phyloP scores from a whole-genome alignment of 805 yeast genomes.

The Starmerella bombicola region DNA sequence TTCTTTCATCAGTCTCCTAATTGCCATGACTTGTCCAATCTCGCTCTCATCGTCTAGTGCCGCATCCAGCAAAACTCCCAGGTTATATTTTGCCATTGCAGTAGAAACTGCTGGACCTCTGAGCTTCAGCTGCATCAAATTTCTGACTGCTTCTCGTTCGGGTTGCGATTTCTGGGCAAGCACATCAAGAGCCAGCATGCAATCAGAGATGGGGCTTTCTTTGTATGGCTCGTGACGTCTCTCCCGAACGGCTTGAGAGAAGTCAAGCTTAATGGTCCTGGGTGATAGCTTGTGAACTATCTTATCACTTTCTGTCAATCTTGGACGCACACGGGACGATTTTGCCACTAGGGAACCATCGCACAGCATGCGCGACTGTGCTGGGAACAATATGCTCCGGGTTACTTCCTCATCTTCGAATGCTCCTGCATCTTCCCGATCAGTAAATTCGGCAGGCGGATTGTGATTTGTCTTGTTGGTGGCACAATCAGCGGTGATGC shows the following conservation, averaged over 20 bases:
- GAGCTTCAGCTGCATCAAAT: constrained; percentile 30
- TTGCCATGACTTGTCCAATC: constrained; percentile 33
- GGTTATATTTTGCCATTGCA: constrained; percentile 23
- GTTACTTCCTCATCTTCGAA: constrained; percentile 11
- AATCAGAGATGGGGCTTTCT: constrained; percentile 28
- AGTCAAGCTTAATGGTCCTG: constrained; percentile 54
- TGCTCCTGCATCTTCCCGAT: neutral
- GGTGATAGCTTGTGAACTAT: constrained; percentile 57
- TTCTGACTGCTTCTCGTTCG: constrained; percentile 28
- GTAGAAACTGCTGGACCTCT: constrained; percentile 28
- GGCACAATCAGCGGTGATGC: neutral
- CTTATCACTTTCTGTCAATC: constrained; percentile 29
- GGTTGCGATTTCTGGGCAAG: constrained; percentile 23
- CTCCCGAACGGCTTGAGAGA: constrained; percentile 41
- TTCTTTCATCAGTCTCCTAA: constrained; percentile 48
- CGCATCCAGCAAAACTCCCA: constrained; percentile 25
- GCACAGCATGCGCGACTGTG: constrained; percentile 2
- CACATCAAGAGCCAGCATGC: constrained; percentile 30
- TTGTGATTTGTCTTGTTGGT: neutral
- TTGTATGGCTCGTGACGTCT: constrained; percentile 26
- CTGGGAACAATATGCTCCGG: constrained; percentile 3
- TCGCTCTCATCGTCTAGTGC: constrained; percentile 34
- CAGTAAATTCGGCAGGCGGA: neutral
- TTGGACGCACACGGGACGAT: constrained; percentile 13
- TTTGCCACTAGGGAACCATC: constrained; percentile 9